Percentiles rank a stretch among this genome's conserved stretches.
Conservation (phyloP, 2,329 filamentous ascomycete species). For the Exserohilum turcica region DNA sequence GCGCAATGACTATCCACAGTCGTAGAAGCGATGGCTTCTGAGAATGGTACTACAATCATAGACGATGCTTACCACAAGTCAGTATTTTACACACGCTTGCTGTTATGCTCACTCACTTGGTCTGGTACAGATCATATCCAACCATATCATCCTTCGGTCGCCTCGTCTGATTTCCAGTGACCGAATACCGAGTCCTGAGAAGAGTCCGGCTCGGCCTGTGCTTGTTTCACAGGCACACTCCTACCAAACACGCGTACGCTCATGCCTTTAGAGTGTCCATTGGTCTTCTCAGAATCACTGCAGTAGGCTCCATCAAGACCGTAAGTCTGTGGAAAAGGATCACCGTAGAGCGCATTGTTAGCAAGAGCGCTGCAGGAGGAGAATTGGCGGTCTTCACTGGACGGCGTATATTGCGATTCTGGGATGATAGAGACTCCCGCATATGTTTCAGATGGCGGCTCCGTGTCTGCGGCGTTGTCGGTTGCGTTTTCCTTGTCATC, state of each 20-base stretch:
- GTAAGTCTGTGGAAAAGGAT: conserved; percentile 12
- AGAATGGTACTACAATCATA: too few species aligned
- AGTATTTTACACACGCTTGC: too few species aligned
- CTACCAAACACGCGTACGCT: conserved; percentile 12
- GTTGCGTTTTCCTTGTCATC: conserved; percentile 31
- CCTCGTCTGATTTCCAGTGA: not conserved
- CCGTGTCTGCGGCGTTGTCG: conserved; percentile 5
- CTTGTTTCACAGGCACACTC: conserved; percentile 5
- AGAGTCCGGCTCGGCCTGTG: not conserved
- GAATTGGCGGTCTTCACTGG: conserved; percentile 7
- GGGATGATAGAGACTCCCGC: conserved; percentile 22
- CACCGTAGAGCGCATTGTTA: conserved; percentile 13
- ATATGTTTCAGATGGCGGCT: conserved; percentile 1
- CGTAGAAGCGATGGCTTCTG: too few species aligned
- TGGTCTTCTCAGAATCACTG: not conserved
- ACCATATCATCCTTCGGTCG: not conserved
- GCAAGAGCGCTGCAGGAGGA: conserved; percentile 5
- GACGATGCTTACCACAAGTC: too few species aligned
- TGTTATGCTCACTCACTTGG: too few species aligned
- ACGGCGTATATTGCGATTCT: conserved; percentile 17
- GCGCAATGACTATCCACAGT: too few species aligned
- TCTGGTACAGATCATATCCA: not conserved
- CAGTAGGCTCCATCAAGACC: conserved; percentile 21
- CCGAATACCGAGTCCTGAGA: conserved; percentile 1
- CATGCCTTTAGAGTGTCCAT: conserved; percentile 6